Base-by-base conservation (phyloP, 805 yeast species). In the Ascoidea tarda region DNA sequence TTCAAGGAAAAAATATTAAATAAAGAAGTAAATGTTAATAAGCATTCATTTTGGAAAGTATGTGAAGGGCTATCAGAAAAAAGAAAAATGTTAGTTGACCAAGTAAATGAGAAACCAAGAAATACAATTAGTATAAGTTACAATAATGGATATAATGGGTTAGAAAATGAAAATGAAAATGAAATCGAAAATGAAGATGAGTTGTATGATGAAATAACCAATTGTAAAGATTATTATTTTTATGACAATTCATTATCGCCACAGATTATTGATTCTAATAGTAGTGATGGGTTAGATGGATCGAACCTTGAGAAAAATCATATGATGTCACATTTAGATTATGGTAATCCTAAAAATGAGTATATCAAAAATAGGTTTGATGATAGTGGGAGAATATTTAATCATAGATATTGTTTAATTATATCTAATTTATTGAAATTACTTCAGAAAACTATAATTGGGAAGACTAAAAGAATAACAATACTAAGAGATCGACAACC, bases 391-490 rank as follows among this genome's bases (percentile, higher is more conserved):
- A 16, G 44, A 33, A 38, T 44, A 3, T 52, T 58, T 57, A 73
- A 75, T 57, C 51, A 52, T 16, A 68, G 77, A 51, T 79, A 71
- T 55, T 76, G 81, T 58, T 67, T 70, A 53, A 72, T 74, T 1
- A 58, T 79, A 49, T 61, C 70, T 6, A 81, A 81, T 59, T 57
- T 85, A 33, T 65, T 89, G 52, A 71, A 73, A 21, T 69, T 79
- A 0, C 64, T 81, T 42, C 77, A 85, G 57, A 75, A 77, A 59
- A 70, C 84, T 1, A 68, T 87, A 3, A 75, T 79, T 45, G 78
- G 75, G 53, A 86, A 87, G 55, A 78, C 91, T 0, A 95, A 89
- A 62, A 69, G 98, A 49, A 75, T 84, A 4, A 70, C 84, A 46
- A 73, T 80, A 21, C 66, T 85, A 45, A 77, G 77, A 53, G 87